Base-by-base conservation (phyloP, 2,329 filamentous ascomycete species). In the Colletotrichum tanaceti region DNA sequence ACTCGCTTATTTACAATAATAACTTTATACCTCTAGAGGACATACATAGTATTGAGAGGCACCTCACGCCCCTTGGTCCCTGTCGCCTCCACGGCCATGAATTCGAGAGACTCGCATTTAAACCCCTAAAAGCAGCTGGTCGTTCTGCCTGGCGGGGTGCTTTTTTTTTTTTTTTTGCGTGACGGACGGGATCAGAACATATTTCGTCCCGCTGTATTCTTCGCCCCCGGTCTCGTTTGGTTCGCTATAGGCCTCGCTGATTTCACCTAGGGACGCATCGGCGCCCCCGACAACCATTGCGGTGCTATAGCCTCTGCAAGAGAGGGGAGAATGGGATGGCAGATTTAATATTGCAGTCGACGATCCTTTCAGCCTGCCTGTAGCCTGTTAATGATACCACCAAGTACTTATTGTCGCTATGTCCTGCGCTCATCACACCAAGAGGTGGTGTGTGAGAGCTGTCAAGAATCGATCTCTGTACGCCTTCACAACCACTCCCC, bases 361-460 rank as follows among this genome's bases (percentile, higher is more conserved):
- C n/a, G 28, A 54, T 59, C 47, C 20, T 46, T 46, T 47, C 24
- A 10, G 20, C 11, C 58, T 20, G 41, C 60, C 41, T 57, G 18
- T 49, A 39, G 50, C 20, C 20, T 58, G 16, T 41, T 10, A 20
- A 18, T 32, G 38, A 38, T 10, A 52, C 49, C 24, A 44, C 39
- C 16, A n/a, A 28, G 28, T 66, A 61, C 58, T 69, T 69, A 66
- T 67, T 43, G 44, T 46, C 52, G 38, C 18, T 14, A 13, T 5
- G n/a, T 41, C 3, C 35, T 32, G 20, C 46, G 35, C 16, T 1
- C 14, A 39, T 39, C 16, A 0, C 6, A 24, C 28, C 9, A 13
- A 20, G 16, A 16, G 41, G 24, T 28, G 1, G 13, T 18, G n/a
- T n/a, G n/a, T n/a, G n/a, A n/a, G n/a, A n/a, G n/a, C 24, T 9